These are phyloP conservation scores for Microcyclospora pomicola DNA, from an alignment of 2,329 filamentous ascomycete genomes.

Conservation along the genomic window DNA sequence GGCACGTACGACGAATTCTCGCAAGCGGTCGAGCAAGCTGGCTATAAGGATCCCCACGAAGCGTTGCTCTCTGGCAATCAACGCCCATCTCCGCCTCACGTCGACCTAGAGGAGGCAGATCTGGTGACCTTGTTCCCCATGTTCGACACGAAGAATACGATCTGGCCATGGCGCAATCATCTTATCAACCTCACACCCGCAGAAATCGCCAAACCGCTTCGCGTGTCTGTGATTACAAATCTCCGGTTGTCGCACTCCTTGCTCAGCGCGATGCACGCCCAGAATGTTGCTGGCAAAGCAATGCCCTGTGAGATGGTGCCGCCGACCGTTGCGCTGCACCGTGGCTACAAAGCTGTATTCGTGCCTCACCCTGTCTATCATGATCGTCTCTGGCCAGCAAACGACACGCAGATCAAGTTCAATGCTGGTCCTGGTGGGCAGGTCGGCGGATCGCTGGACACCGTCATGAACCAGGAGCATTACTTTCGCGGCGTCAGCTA, in stretches of 20 bases:
- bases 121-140: slow-evolving; percentile 84
- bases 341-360: slow-evolving; percentile 85
- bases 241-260: slow-evolving; percentile 70
- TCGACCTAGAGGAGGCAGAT: slow-evolving; percentile 79
- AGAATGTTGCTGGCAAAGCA: slow-evolving; percentile 75
- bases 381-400: slow-evolving; percentile 71
- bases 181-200: slow-evolving; percentile 55
- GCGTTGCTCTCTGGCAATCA: slow-evolving; percentile 43
- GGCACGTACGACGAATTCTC: slow-evolving; percentile 32
- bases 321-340: slow-evolving; percentile 71
- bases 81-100: slow-evolving; percentile 58
- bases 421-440: slow-evolving; percentile 38
- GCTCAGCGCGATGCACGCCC: slow-evolving; percentile 75
- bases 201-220: slow-evolving; percentile 28
- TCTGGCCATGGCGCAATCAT: slow-evolving; percentile 54
- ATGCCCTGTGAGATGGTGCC: slow-evolving; percentile 98
- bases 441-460: no score
- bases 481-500: slow-evolving; percentile 71
- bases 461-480: no score
- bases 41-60: slow-evolving; percentile 25
- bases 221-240: slow-evolving; percentile 43
- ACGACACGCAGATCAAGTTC: slow-evolving; percentile 63
- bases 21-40: neutral
- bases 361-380: slow-evolving; percentile 80
- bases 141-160: slow-evolving; percentile 77